Conservation (phyloP, 768 basidiomycete species). For the Piloderma croceum region DNA sequence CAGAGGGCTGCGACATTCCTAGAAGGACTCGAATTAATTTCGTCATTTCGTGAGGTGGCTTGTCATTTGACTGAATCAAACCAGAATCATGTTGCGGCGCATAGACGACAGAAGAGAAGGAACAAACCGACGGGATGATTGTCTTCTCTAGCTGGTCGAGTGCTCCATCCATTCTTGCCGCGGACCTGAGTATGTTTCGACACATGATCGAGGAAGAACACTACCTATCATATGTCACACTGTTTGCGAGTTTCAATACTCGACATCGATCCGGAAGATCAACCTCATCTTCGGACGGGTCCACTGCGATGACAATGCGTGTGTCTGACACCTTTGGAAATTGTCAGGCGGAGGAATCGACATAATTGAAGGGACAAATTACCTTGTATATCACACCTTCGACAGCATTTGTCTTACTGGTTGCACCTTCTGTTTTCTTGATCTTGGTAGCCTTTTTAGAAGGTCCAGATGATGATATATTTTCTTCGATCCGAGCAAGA, state of each 20-base stretch:
- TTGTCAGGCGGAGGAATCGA: not conserved
- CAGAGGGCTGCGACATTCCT: constrained; percentile 50
- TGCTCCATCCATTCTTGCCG: constrained; percentile 88
- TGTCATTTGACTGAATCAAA: constrained; percentile 32
- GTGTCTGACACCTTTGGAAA: constrained; percentile 66
- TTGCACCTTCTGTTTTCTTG: constrained; percentile 35
- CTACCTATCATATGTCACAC: constrained; percentile 84
- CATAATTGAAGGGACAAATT: constrained; percentile 1
- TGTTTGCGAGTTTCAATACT: constrained; percentile 86
- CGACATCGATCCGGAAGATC: constrained; percentile 84
- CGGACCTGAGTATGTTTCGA: not conserved
- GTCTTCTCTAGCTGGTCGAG: constrained; percentile 59
- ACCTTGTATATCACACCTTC: constrained; percentile 91
- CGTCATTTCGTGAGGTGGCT: constrained; percentile 37
- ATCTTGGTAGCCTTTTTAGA: constrained; percentile 38
- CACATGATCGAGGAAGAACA: not conserved
- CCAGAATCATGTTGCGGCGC: not conserved
- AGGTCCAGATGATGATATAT: constrained; percentile 35
- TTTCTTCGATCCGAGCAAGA: constrained; percentile 77
- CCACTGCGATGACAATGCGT: constrained; percentile 74
- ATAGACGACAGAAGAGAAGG: not conserved
- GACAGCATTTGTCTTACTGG: constrained; percentile 34
- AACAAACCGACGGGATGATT: constrained; percentile 21
- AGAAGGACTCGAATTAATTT: constrained; percentile 65
- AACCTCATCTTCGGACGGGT: constrained; percentile 48